Evolutionary conservation across 2,329 filamentous ascomycete species (phyloP).

Genomic region (Penicillium carneum): DNA sequence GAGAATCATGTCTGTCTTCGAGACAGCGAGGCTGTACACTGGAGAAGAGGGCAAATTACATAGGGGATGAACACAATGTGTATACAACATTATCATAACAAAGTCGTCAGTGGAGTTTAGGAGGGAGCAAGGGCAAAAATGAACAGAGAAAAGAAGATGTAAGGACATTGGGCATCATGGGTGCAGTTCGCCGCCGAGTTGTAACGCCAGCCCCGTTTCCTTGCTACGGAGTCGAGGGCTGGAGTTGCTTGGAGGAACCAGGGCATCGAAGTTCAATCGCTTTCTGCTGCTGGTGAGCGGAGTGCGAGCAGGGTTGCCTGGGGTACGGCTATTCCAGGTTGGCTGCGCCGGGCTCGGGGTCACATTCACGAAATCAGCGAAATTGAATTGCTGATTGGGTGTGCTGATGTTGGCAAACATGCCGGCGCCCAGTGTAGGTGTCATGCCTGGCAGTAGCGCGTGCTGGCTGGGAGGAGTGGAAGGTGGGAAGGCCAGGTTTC

Average conservation of each 20-base stretch:
- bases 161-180: slow-evolving; percentile 46
- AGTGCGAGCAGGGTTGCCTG: slow-evolving; percentile 66
- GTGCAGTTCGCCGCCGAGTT: slow-evolving; percentile 70
- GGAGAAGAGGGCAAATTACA: slow-evolving; percentile 22
- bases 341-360: slow-evolving; percentile 93
- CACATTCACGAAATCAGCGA: slow-evolving; percentile 96
- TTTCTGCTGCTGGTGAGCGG: slow-evolving; percentile 74
- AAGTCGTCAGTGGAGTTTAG: slow-evolving; percentile 34
- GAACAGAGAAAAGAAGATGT: slow-evolving; percentile 30
- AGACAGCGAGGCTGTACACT: slow-evolving; percentile 2
- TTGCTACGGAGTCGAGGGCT: slow-evolving; percentile 53
- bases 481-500: slow-evolving; percentile 64
- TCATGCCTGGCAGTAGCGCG: slow-evolving; percentile 58
- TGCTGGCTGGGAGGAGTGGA: slow-evolving; percentile 78
- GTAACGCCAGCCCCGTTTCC: slow-evolving; percentile 66
- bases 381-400: slow-evolving; percentile 86
- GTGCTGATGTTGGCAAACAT: slow-evolving; percentile 77
- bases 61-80: slow-evolving; percentile 29
- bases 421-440: slow-evolving; percentile 69
- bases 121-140: slow-evolving; percentile 33
- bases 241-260: slow-evolving; percentile 63
- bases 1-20: background rate
- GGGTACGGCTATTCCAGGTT: slow-evolving; percentile 71
- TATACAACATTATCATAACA: slow-evolving; percentile 35
- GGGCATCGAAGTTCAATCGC: slow-evolving; percentile 81